Evolutionary conservation across 192 early-diverging fungal genomes (phyloP).

Genomic region (Coemansia sp.): DNA sequence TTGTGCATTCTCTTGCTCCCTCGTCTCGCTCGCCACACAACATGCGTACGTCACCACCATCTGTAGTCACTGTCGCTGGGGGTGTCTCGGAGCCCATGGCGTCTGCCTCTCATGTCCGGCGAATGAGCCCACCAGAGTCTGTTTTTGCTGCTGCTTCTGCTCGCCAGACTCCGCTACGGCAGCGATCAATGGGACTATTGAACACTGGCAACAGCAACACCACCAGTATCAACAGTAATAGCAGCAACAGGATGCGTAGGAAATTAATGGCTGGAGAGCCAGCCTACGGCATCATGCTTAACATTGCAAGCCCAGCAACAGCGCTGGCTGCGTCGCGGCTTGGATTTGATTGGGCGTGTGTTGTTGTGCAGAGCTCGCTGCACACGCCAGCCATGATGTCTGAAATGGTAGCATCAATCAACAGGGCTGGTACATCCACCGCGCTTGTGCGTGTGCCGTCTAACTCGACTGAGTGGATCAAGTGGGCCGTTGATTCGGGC

Average conservation of each 20-base stretch:
- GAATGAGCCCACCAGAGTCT: slow-evolving; percentile 7
- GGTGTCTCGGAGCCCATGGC: slow-evolving; percentile 3
- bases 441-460: slow-evolving; percentile 47
- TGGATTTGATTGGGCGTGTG: slow-evolving; percentile 50
- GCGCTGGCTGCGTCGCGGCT: slow-evolving; percentile 31
- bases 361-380: slow-evolving; percentile 37
- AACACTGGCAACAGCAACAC: slow-evolving; percentile 2
- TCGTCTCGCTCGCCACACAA: slow-evolving; percentile 6
- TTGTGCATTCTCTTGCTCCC: slow-evolving; percentile 8
- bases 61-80: slow-evolving; percentile 11
- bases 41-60: slow-evolving; percentile 33
- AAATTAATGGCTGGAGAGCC: slow-evolving; percentile 24
- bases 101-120: background rate
- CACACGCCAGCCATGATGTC: slow-evolving; percentile 37
- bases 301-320: slow-evolving; percentile 37
- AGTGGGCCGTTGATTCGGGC: slow-evolving; percentile 42
- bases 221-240: slow-evolving; percentile 1
- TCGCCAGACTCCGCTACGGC: background rate
- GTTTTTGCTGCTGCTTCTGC: background rate
- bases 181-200: slow-evolving; percentile 2
- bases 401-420: slow-evolving; percentile 47
- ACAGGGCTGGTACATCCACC: slow-evolving; percentile 21
- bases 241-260: slow-evolving; percentile 16
- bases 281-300: slow-evolving; percentile 41
- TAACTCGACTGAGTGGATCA: slow-evolving; percentile 30